phyloP scores from a whole-genome alignment of 2,329 filamentous ascomycete species.

The Mycosphaerella arachidis region DNA sequence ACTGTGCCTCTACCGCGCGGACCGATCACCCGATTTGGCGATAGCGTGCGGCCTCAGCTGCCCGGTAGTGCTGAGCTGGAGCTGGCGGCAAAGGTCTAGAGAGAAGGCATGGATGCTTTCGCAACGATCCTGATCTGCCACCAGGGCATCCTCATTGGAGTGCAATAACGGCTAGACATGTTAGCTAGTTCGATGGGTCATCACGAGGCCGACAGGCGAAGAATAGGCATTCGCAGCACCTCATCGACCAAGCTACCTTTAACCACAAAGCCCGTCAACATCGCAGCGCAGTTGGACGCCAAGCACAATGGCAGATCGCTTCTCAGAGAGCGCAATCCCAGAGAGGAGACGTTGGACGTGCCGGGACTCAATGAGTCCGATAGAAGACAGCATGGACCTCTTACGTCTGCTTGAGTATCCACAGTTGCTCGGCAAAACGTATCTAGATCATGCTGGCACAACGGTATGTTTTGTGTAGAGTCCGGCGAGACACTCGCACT shows the following conservation, averaged over 20 bases:
- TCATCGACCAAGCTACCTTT: background rate
- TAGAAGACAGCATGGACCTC: constrained; percentile 40
- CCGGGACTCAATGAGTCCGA: constrained; percentile 13
- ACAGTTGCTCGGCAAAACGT: constrained; percentile 40
- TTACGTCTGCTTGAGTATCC: constrained; percentile 47
- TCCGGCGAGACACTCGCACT: background rate
- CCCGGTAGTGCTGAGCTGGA: background rate
- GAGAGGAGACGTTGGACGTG: constrained; percentile 1
- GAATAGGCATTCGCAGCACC: background rate
- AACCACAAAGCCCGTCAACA: background rate
- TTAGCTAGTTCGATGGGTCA: background rate
- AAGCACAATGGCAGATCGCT: constrained; percentile 1
- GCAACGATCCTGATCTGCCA: background rate
- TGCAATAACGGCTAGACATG: background rate
- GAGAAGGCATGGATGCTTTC: background rate
- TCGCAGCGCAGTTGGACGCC: background rate
- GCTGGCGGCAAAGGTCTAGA: background rate
- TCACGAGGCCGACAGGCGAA: background rate
- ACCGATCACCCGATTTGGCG: background rate
- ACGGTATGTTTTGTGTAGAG: constrained; percentile 43
- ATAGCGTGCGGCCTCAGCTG: background rate
- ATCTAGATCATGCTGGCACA: constrained; percentile 88
- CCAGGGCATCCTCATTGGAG: background rate
- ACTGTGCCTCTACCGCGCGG: background rate
- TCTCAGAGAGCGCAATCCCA: background rate